phyloP scores from a whole-genome alignment of 768 basidiomycete genomes.

The Galerina marginata region DNA sequence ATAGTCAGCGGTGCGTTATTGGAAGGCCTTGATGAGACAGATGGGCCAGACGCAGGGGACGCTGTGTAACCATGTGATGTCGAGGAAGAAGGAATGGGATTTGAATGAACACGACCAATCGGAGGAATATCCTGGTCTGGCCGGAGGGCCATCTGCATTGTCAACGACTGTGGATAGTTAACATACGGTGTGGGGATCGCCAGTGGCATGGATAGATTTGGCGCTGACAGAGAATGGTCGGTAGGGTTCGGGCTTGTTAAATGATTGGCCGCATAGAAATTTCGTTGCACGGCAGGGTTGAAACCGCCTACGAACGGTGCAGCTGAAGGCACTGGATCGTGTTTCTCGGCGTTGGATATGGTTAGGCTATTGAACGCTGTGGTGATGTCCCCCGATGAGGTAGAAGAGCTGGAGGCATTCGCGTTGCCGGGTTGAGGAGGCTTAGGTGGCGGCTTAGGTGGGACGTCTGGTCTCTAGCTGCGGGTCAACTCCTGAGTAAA shows the following conservation, averaged over 20 bases:
- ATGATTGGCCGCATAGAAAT: not conserved
- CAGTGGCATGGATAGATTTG: conserved; percentile 27
- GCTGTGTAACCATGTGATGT: not conserved
- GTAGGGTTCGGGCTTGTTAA: too few species aligned
- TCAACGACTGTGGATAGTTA: conserved; percentile 36
- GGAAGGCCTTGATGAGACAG: conserved; percentile 17
- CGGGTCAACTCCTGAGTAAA: too few species aligned
- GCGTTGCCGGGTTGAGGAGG: not conserved
- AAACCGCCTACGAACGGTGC: conserved; percentile 60
- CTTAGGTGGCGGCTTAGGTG: conserved; percentile 24
- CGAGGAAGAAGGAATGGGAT: conserved; percentile 23
- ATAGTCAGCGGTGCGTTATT: conserved; percentile 8
- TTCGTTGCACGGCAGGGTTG: conserved; percentile 26
- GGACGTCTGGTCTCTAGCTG: not conserved
- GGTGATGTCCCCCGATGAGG: conserved; percentile 17
- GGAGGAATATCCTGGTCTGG: conserved; percentile 23
- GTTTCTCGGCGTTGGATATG: conserved; percentile 20
- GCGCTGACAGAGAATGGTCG: conserved; percentile 13
- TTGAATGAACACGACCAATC: conserved; percentile 40
- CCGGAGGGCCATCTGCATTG: conserved; percentile 45
- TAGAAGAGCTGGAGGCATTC: not conserved
- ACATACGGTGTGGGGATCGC: conserved; percentile 44
- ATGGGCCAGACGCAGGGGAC: conserved; percentile 12
- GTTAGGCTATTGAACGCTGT: conserved; percentile 33
- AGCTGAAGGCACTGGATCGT: not conserved